A percentile compares a stretch with the other conserved stretches of the same genome.
phyloP scores from a whole-genome alignment of 495 filamentous ascomycete species.

The Lasiosphaeriaceae sp. region DNA sequence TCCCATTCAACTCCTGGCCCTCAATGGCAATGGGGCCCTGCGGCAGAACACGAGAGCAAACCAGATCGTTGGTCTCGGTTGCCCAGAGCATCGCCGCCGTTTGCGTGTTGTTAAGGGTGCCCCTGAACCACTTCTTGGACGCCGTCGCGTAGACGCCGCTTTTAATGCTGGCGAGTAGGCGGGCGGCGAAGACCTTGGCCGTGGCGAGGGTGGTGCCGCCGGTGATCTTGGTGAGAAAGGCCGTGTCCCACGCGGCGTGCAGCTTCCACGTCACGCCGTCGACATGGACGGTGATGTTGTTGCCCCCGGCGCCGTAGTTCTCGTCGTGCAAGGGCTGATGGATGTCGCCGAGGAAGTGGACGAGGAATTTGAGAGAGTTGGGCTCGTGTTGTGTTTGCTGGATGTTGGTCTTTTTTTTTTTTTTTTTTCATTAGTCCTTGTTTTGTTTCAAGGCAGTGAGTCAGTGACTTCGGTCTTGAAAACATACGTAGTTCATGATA shows the following conservation, averaged over 20 bases:
- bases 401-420: slow-evolving; percentile 8
- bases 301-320: slow-evolving; percentile 5
- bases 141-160: slow-evolving; percentile 43
- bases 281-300: slow-evolving; percentile 53
- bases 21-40: slow-evolving; percentile 30
- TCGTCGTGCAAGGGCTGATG: slow-evolving; percentile 7
- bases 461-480: not conserved
- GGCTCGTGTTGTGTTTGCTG: slow-evolving; percentile 21
- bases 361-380: slow-evolving; percentile 15
- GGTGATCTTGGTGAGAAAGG: slow-evolving; percentile 53
- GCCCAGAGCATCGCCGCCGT: slow-evolving; percentile 50
- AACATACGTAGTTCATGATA: slow-evolving; percentile 55
- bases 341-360: slow-evolving; percentile 11
- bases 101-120: slow-evolving; percentile 33
- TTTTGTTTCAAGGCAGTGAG: not conserved
- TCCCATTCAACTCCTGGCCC: slow-evolving; percentile 42
- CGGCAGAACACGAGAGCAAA: slow-evolving; percentile 51
- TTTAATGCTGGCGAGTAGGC: slow-evolving; percentile 41
- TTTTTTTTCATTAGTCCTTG: not conserved
- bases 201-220: slow-evolving; percentile 40
- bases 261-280: slow-evolving; percentile 53
- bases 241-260: slow-evolving; percentile 61
- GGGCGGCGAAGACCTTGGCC: slow-evolving; percentile 25
- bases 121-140: slow-evolving; percentile 44
- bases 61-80: slow-evolving; percentile 51